These are phyloP conservation scores for Friedmanniomyces simplex DNA, from an alignment of 495 filamentous ascomycete genomes.

Conservation along the genomic window DNA sequence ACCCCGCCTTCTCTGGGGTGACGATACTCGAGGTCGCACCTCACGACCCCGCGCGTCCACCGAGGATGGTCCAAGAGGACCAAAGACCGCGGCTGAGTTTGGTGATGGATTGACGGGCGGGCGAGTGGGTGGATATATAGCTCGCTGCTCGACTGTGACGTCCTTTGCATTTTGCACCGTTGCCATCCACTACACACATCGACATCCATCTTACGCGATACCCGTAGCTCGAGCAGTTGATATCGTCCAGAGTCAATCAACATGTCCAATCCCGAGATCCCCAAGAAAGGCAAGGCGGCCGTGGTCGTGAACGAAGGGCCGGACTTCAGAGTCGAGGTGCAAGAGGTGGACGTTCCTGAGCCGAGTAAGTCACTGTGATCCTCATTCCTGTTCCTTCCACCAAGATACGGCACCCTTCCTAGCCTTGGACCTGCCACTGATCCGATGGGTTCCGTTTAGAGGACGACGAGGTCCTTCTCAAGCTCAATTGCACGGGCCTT, in stretches of 20 bases:
- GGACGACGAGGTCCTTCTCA: conserved; percentile 33
- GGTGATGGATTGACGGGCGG: too few species aligned
- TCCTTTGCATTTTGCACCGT: too few species aligned
- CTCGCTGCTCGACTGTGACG: background rate
- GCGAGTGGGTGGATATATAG: background rate
- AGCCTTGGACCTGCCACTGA: background rate
- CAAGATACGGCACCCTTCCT: background rate
- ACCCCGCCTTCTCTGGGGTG: too few species aligned
- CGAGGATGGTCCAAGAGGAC: too few species aligned
- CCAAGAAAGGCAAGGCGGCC: conserved; percentile 43
- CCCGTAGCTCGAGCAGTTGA: too few species aligned
- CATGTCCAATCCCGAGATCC: conserved; percentile 32
- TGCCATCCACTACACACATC: too few species aligned
- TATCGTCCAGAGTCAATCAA: background rate
- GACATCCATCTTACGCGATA: too few species aligned
- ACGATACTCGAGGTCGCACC: too few species aligned
- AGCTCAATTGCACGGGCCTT: conserved; percentile 33
- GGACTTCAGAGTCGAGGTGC: conserved; percentile 41
- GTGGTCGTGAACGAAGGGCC: conserved; percentile 47
- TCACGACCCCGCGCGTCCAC: too few species aligned
- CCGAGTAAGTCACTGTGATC: conserved; percentile 31
- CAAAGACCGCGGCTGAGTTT: too few species aligned
- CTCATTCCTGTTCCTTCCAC: background rate
- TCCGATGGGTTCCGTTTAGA: conserved; percentile 3
- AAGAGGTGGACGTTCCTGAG: conserved; percentile 43